Conservation (phyloP, 768 basidiomycete species). For the Dacryopinax primogenitus region DNA sequence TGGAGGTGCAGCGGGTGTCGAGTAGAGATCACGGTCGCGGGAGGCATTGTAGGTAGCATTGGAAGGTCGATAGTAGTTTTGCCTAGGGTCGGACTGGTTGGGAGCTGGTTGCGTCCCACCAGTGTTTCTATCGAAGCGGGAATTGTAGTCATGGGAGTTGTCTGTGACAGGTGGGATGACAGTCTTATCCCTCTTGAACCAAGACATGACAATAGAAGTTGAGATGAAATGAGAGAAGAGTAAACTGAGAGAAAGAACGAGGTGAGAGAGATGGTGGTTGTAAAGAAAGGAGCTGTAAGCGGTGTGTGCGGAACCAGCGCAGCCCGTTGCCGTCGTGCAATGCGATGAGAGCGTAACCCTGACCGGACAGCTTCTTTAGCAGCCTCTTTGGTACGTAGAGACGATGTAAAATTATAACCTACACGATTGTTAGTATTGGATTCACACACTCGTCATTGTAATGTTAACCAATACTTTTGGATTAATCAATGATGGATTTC, state of each 20-base stretch:
- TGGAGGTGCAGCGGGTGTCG: slow-evolving; percentile 23
- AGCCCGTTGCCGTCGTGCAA: not conserved
- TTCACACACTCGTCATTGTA: too few relatives aligned
- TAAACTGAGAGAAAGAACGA: not conserved
- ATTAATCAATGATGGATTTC: too few relatives aligned
- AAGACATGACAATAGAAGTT: slow-evolving; percentile 38
- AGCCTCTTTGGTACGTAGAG: too few relatives aligned
- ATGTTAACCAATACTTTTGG: too few relatives aligned
- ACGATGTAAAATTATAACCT: too few relatives aligned
- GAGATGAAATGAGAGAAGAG: not conserved
- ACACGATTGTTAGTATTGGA: too few relatives aligned
- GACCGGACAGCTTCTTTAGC: too few relatives aligned
- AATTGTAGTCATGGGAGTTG: slow-evolving; percentile 16
- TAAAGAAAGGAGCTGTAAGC: not conserved
- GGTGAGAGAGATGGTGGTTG: not conserved
- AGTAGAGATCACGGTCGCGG: slow-evolving; percentile 48
- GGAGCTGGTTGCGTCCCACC: slow-evolving; percentile 27
- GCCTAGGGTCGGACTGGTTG: slow-evolving; percentile 26
- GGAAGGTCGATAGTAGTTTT: slow-evolving; percentile 33
- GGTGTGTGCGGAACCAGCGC: not conserved
- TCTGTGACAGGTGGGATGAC: slow-evolving; percentile 53
- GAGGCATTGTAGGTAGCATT: slow-evolving; percentile 53
- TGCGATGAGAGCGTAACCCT: not conserved
- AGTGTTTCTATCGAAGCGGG: slow-evolving; percentile 22
- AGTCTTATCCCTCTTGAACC: slow-evolving; percentile 46